Conservation (phyloP, 2,329 filamentous ascomycete species). For the Chaetomiaceae sp. region DNA sequence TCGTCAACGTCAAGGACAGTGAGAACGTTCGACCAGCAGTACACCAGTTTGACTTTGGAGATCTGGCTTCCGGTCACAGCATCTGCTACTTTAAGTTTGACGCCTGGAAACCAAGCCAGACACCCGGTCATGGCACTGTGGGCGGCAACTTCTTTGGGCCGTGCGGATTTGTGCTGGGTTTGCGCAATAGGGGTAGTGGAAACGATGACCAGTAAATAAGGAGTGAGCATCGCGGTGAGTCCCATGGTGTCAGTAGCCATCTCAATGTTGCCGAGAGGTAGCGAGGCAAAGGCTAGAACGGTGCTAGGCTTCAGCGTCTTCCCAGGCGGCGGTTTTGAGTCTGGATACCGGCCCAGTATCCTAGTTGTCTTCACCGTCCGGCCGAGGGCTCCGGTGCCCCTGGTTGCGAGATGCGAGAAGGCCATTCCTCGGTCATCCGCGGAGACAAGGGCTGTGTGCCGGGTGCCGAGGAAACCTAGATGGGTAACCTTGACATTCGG, state of each 20-base stretch:
- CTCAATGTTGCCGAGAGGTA: slow-evolving; percentile 92
- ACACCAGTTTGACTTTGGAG: slow-evolving; percentile 83
- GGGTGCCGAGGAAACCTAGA: slow-evolving; percentile 88
- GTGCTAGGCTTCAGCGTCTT: slow-evolving; percentile 85
- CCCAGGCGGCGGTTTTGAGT: slow-evolving; percentile 56
- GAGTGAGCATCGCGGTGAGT: slow-evolving; percentile 89
- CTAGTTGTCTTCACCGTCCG: slow-evolving; percentile 84
- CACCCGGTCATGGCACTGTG: slow-evolving; percentile 93
- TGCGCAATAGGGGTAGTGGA: slow-evolving; percentile 95
- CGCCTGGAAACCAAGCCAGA: slow-evolving; percentile 94
- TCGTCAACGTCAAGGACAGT: slow-evolving; percentile 88
- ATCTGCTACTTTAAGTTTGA: slow-evolving; percentile 78
- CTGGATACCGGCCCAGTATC: slow-evolving; percentile 86
- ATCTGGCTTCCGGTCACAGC: slow-evolving; percentile 61
- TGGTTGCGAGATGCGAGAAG: slow-evolving; percentile 91
- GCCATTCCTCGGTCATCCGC: slow-evolving; percentile 96
- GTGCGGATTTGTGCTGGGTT: slow-evolving; percentile 88
- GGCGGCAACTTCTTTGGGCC: slow-evolving; percentile 84
- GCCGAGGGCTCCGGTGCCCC: slow-evolving; percentile 81
- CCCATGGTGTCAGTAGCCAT: slow-evolving; percentile 83
- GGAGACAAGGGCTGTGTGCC: slow-evolving; percentile 91
- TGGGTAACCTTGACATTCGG: slow-evolving; percentile 75
- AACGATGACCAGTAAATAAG: slow-evolving; percentile 92
- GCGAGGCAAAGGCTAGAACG: slow-evolving; percentile 82
- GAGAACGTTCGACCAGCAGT: slow-evolving; percentile 98